phyloP scores from a whole-genome alignment of 768 basidiomycete genomes.

The Lentinula lateritia region DNA sequence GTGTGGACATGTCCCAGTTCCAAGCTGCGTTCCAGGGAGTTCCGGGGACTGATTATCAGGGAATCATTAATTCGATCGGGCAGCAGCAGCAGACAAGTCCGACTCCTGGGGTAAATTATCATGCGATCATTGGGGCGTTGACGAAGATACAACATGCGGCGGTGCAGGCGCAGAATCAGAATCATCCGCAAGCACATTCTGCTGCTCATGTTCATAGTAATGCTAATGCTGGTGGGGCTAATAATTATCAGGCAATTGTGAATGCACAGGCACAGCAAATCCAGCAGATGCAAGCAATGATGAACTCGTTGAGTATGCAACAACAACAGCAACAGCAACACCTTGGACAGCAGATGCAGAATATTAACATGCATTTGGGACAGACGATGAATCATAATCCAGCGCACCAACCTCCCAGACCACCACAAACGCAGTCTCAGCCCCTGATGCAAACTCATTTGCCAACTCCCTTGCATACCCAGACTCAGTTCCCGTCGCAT shows the following conservation, averaged over 20 bases:
- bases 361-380: background rate
- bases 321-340: background rate
- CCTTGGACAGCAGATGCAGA: background rate
- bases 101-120: slow-evolving; percentile 13
- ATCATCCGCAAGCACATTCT: background rate
- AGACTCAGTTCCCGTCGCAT: background rate
- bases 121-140: slow-evolving; percentile 14
- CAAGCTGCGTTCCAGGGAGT: slow-evolving; percentile 25
- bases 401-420: too few species aligned
- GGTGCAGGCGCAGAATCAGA: background rate
- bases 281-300: background rate
- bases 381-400: background rate
- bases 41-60: slow-evolving; percentile 27
- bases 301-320: background rate
- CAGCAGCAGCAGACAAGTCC: slow-evolving; percentile 17
- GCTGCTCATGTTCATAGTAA: background rate
- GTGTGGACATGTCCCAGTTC: slow-evolving; percentile 17
- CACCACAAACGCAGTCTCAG: background rate
- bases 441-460: background rate
- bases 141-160: slow-evolving; percentile 13
- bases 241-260: background rate
- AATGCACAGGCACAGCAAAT: background rate
- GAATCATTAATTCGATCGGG: slow-evolving; percentile 24
- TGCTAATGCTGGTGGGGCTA: background rate
- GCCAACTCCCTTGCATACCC: background rate